Evolutionary conservation across 306 rosid species (phyloP), one percentile per base, ranked within the genome.

Genomic region (Casuarina equisetifolia): DNA sequence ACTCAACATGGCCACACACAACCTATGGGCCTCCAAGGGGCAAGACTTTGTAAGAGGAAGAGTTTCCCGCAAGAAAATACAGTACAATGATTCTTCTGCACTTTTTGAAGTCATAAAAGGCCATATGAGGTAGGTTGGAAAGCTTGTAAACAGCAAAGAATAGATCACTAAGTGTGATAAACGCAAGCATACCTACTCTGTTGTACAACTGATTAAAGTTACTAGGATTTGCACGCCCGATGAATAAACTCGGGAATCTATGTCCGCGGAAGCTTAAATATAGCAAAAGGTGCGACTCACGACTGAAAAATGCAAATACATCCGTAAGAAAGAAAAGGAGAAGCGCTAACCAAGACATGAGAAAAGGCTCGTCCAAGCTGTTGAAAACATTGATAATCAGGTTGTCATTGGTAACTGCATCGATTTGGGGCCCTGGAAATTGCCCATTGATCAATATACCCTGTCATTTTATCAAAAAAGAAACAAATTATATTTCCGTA

Each of bases 351-450:
- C 98, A 93, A 25, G 98, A 85, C 70, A 93, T 50, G 72, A 93
- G 96, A 73, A 91, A 90, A 78, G 98, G 97, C 81, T 93, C 97
- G 54, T 91, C 91, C 90, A 93, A 87, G 84, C 89, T 86, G 52
- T 93, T 93, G 86, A 80, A 84, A 44, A 93, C 92, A 81, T 62
- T 91, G 83, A 91, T 32, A 78, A 93, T 93, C 88, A 93, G 84
- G 75, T 93, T 93, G 76, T 93, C 98, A 63, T 93, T 93, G 76
- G 98, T 93, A 48, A 87, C 92, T 3, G 88, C 85, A 39, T 91
- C 93, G 6, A 93, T 91, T 85, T 81, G 91, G 15, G 98, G 98
- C 59, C 98, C 97, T 77, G 98, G 98, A 78, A 93, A 93, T 71
- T 91, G 93, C 76, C 97, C 95, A 57, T 93, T 93, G 73, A 93